phyloP scores from a whole-genome alignment of 805 yeast species.

The Torulaspora maleeae region DNA sequence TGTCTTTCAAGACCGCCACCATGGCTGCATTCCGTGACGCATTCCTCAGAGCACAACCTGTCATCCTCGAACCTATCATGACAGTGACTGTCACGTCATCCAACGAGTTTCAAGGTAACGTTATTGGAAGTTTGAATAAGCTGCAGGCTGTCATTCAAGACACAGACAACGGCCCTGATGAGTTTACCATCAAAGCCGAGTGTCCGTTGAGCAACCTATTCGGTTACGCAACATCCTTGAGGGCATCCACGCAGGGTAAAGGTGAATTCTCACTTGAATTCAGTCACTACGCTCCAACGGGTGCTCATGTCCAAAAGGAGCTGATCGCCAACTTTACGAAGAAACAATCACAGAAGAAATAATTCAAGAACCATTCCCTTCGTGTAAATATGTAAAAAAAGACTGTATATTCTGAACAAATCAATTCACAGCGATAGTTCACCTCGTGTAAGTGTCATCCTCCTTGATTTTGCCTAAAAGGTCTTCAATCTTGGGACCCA shows the following conservation, averaged over 20 bases:
- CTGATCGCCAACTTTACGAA: slow-evolving; percentile 78
- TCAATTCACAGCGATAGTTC: neutral
- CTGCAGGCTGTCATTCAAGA: slow-evolving; percentile 88
- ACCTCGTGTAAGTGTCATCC: slow-evolving; percentile 37
- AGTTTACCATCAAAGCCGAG: slow-evolving; percentile 88
- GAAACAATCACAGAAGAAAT: slow-evolving; percentile 43
- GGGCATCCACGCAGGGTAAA: slow-evolving; percentile 98
- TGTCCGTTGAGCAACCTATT: slow-evolving; percentile 96
- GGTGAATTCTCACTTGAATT: slow-evolving; percentile 97
- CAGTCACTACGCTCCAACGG: slow-evolving; percentile 84
- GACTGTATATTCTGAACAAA: slow-evolving; percentile 15
- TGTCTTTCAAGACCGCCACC: slow-evolving; percentile 92
- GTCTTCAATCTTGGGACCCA: slow-evolving; percentile 83
- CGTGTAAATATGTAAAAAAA: slow-evolving; percentile 10
- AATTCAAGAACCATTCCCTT: slow-evolving; percentile 6
- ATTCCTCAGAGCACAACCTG: slow-evolving; percentile 77
- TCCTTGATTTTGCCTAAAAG: slow-evolving; percentile 70
- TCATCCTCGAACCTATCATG: slow-evolving; percentile 95
- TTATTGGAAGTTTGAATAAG: slow-evolving; percentile 88
- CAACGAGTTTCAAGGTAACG: slow-evolving; percentile 89
- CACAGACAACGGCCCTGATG: slow-evolving; percentile 91
- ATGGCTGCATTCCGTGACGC: slow-evolving; percentile 89
- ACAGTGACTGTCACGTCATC: slow-evolving; percentile 90
- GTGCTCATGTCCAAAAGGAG: slow-evolving; percentile 85
- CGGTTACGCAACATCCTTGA: slow-evolving; percentile 89